These are phyloP conservation scores for Candida sithepensis DNA, from an alignment of 805 yeast species.

Conservation along the genomic window DNA sequence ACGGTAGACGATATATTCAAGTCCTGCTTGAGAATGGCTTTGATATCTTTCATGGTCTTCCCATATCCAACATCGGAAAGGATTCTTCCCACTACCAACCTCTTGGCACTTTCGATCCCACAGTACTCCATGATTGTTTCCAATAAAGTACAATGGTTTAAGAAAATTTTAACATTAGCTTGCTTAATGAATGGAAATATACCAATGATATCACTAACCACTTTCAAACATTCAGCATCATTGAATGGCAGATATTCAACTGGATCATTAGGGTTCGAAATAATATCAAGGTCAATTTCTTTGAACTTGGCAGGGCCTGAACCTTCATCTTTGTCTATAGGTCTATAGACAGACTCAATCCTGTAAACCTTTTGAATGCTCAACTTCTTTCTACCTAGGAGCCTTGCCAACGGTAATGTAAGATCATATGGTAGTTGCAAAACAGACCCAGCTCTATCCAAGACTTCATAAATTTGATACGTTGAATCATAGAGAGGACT, in stretches of 20 bases:
- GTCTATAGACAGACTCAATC: constrained; percentile 79
- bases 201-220: constrained; percentile 68
- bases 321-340: constrained; percentile 51
- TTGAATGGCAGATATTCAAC: constrained; percentile 41
- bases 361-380: constrained; percentile 62
- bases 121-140: constrained; percentile 79
- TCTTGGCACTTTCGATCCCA: constrained; percentile 71
- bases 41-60: constrained; percentile 57
- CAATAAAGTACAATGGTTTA: constrained; percentile 80
- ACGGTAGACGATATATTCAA: constrained; percentile 78
- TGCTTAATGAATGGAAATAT: constrained; percentile 64
- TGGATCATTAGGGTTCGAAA: constrained; percentile 37
- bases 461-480: constrained; percentile 69
- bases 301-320: constrained; percentile 74
- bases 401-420: constrained; percentile 85
- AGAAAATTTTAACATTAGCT: constrained; percentile 52
- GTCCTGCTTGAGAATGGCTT: constrained; percentile 48
- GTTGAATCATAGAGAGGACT: constrained; percentile 64
- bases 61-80: constrained; percentile 77
- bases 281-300: constrained; percentile 84
- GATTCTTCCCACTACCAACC: constrained; percentile 61
- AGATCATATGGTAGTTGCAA: constrained; percentile 87
- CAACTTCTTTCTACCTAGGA: constrained; percentile 60
- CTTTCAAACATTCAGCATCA: constrained; percentile 88
- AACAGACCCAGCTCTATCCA: constrained; percentile 85